Evolutionary conservation across 163 green algal species (phyloP).

Genomic region (Scenedesmus sp.): DNA sequence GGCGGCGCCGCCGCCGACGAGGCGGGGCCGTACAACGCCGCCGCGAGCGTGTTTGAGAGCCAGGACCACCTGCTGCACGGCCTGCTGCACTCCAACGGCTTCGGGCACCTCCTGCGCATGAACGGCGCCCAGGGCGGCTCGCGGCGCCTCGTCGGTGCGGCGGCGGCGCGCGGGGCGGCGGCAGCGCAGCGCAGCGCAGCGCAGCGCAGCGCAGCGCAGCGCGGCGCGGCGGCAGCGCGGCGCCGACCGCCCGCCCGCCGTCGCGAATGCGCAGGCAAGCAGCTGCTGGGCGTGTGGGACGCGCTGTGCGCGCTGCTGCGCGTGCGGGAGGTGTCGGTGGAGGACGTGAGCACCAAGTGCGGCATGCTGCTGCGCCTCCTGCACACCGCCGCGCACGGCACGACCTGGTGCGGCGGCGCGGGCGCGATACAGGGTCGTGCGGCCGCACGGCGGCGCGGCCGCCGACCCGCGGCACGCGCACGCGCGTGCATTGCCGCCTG

Average conservation of each 20-base stretch:
- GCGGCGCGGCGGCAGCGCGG: too few relatives aligned
- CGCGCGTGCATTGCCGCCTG: not conserved
- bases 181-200: not conserved
- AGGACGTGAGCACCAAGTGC: conserved; percentile 95
- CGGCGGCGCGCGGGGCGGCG: not conserved
- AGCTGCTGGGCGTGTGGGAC: conserved; percentile 96
- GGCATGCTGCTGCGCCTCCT: conserved; percentile 94
- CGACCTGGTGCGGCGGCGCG: conserved; percentile 77
- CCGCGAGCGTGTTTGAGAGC: conserved; percentile 78
- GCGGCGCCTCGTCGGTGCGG: conserved; percentile 24
- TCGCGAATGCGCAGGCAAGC: conserved; percentile 46
- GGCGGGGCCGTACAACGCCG: conserved; percentile 47
- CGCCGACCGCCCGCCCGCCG: not conserved
- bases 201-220: too few relatives aligned
- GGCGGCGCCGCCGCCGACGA: conserved; percentile 3
- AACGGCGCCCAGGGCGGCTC: conserved; percentile 83
- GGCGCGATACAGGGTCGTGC: not conserved
- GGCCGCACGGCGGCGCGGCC: not conserved
- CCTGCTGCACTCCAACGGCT: conserved; percentile 94
- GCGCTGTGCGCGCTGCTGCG: conserved; percentile 82
- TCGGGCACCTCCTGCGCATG: conserved; percentile 92
- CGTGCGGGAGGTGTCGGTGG: conserved; percentile 79
- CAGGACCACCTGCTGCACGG: conserved; percentile 93
- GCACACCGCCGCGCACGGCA: conserved; percentile 73
- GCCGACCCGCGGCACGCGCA: not conserved